Evolutionary conservation across 768 basidiomycete species (phyloP), one percentile per base, ranked within the genome.

Genomic region (Pisolithus sp.): DNA sequence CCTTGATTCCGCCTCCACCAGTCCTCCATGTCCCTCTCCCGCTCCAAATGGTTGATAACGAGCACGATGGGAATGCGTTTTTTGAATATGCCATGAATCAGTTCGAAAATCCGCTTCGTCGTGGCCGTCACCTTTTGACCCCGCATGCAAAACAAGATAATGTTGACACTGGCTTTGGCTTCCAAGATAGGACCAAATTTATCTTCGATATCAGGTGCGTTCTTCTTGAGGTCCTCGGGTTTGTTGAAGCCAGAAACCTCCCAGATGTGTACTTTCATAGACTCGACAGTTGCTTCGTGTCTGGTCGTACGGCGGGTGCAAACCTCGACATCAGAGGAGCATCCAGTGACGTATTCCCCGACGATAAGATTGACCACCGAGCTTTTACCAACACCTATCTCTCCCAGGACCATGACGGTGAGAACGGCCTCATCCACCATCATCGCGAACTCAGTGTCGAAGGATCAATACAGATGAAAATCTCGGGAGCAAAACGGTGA

Each of bases 281-380:
- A 45, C 10, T n/a, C 43, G 24, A 26, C 23, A 4, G 23, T 24
- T 7, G 23, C n/a, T 4, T 10, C 12, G 24, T 45, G 28, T 30
- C 17, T 30, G 24, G 24, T 45, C 7, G 43, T 45, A 10, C 12
- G 10, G 23, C 7, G 17, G 12, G 72, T 72, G 49, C 61, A 66
- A 0, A 68, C 68, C 0, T 38, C 26, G 2, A 61, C 59, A 4
- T 53, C 37, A 30, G 54, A 59, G 8, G 65, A 67, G 7, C 58
- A 53, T 0, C 26, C 18, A 1, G 68, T 68, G 4, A 47, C 28
- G 2, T 61, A 40, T 0, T 39, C 18, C 15, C 59, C 60, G 17
- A 48, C 51, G 26, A 71, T 43, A 61, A 71, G 60, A 53, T 71
- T 72, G 34, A 71, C 50, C 21, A 71, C 54, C 1, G 65, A 65